Evolutionary conservation across 2,329 filamentous ascomycete genomes (phyloP).

Genomic region (Pseudogymnoascus sp.): DNA sequence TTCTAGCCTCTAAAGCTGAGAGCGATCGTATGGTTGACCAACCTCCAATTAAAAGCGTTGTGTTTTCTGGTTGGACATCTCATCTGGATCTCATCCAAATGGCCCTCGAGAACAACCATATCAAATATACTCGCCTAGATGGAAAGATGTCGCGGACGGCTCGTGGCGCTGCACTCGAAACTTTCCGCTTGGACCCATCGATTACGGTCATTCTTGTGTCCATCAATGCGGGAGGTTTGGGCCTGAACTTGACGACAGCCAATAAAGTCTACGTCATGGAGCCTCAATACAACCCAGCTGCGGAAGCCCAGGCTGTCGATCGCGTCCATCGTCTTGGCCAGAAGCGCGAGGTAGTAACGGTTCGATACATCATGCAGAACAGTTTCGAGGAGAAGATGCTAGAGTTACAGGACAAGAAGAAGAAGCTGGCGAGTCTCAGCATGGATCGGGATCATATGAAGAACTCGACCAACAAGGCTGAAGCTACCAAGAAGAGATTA

Average conservation of each 20-base stretch:
- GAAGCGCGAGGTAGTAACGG: slow-evolving; percentile 76
- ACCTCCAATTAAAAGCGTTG: slow-evolving; percentile 79
- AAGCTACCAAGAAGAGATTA: slow-evolving; percentile 34
- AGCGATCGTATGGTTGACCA: slow-evolving; percentile 53
- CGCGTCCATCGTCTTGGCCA: slow-evolving; percentile 88
- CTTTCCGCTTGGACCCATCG: slow-evolving; percentile 62
- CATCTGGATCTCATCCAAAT: slow-evolving; percentile 88
- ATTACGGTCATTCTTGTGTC: slow-evolving; percentile 82
- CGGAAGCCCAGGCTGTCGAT: slow-evolving; percentile 89
- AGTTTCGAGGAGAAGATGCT: slow-evolving; percentile 96
- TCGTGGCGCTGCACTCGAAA: slow-evolving; percentile 66
- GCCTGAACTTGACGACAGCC: slow-evolving; percentile 80
- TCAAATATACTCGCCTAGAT: slow-evolving; percentile 73
- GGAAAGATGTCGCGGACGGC: slow-evolving; percentile 74
- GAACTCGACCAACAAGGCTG: slow-evolving; percentile 21
- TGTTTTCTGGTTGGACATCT: slow-evolving; percentile 94
- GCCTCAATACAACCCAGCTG: slow-evolving; percentile 92
- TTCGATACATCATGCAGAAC: slow-evolving; percentile 78
- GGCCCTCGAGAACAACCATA: slow-evolving; percentile 59
- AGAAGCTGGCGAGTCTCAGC: slow-evolving; percentile 77
- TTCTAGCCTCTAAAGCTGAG: slow-evolving; percentile 55
- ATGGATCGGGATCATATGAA: slow-evolving; percentile 49
- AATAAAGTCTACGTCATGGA: slow-evolving; percentile 95
- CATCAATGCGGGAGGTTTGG: slow-evolving; percentile 84
- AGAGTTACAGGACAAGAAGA: slow-evolving; percentile 84